Conservation (phyloP, 768 basidiomycete species). For the Roridomyces roridus region DNA sequence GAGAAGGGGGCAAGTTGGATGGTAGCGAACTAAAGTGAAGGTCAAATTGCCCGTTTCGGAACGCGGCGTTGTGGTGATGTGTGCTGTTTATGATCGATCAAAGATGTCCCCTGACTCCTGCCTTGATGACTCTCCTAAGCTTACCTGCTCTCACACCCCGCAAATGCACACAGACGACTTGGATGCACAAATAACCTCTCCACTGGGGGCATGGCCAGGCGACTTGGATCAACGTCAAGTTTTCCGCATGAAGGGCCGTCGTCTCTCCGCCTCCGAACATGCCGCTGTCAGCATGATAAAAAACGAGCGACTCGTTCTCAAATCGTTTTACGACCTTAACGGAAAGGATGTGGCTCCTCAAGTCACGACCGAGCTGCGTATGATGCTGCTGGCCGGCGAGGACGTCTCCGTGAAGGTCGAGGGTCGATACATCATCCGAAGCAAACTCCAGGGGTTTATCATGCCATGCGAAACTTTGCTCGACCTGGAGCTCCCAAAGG, state of each 20-base stretch:
- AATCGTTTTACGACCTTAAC: background rate
- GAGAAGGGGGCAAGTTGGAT: no score
- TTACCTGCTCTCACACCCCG: no score
- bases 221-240: background rate
- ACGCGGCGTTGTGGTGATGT: no score
- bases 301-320: background rate
- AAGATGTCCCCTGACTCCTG: no score
- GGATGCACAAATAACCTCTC: background rate
- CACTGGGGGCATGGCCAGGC: constrained; percentile 1
- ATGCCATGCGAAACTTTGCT: constrained; percentile 2
- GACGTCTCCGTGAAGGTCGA: background rate
- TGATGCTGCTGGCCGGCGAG: constrained; percentile 8
- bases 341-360: background rate
- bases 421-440: constrained; percentile 32
- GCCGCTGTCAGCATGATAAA: background rate
- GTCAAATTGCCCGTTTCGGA: no score
- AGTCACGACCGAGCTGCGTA: background rate
- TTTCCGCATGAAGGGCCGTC: background rate
- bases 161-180: background rate
- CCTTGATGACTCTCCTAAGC: no score
- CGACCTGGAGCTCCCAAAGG: background rate
- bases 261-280: background rate
- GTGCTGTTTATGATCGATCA: no score
- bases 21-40: no score
- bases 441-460: constrained; percentile 2